Base-by-base conservation (phyloP, 164 flowering plant genomes). In the Berberis vulgaris region DNA sequence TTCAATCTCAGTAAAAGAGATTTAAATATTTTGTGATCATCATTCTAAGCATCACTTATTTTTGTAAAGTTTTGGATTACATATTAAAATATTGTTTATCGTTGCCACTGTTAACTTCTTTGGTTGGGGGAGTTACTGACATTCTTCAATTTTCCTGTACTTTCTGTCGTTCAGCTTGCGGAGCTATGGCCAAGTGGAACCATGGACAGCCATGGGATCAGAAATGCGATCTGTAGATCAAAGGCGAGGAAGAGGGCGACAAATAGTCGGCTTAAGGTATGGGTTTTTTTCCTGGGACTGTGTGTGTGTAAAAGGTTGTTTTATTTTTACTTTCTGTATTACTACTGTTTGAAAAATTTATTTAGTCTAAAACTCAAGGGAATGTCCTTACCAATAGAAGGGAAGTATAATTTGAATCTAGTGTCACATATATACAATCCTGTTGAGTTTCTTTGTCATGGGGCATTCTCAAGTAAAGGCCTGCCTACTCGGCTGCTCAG, bases 151-250 rank as follows among this genome's bases (percentile, higher is more conserved):
- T 43, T 57, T 52, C 39, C 4, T 61, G 54, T 54, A 42, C 46
- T 45, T 7, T 59, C 7, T 45, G 5, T 59, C 7, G 39, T 65
- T 60, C 91, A 94, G 99, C 96, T 94, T 68, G 96, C 96, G 42
- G 83, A 78, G 68, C 62, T 89, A 71, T 94, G 99, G 99, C 97
- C 99, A 61, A 79, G 65, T 75, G 94, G 96, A 70, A 66, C 69
- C 46, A 91, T 94, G 93, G 96, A 94, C 82, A 87, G 83, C 69
- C 80, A 81, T 80, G 92, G 93, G 46, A 89, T 94, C 41, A 91
- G 86, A 72, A 79, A 80, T 62, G 97, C 90, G 65, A 84, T 94
- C 53, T 83, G 85, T 63, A 82, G 83, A 73, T 87, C 96, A 41
- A 94, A 89, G 72, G 94, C 84, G 60, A 80, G 96, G 65, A 82